These are phyloP conservation scores for Solanum neorickii DNA, from an alignment of 257 asterid species.

Conservation along the genomic window DNA sequence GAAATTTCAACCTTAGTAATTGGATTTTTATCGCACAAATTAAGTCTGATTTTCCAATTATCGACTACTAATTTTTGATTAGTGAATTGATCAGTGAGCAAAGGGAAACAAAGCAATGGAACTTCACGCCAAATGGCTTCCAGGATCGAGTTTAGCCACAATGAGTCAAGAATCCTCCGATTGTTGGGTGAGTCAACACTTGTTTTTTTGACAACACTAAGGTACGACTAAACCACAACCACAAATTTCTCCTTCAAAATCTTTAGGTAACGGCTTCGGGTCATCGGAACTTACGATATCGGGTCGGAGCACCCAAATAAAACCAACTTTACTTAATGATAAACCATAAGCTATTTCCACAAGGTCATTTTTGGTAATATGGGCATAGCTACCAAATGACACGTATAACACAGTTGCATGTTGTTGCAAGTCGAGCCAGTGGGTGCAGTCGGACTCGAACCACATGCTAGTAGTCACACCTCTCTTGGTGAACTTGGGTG, in stretches of 20 bases:
- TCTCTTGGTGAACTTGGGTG: conserved; percentile 10
- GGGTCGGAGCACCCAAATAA: conserved; percentile 33
- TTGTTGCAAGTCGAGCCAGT: conserved; percentile 23
- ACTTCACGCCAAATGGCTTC: conserved; percentile 33
- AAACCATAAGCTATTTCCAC: conserved; percentile 30
- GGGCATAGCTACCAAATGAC: conserved; percentile 43
- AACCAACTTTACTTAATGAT: conserved; percentile 13
- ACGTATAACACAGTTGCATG: conserved; percentile 28
- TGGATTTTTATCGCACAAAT: conserved; percentile 16
- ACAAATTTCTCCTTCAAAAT: not conserved
- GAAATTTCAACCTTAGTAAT: conserved; percentile 12
- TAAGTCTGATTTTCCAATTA: conserved; percentile 37
- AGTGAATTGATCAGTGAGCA: conserved; percentile 39
- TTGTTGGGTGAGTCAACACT: conserved; percentile 17
- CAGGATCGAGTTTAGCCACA: conserved; percentile 37
- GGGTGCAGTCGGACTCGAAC: conserved; percentile 32
- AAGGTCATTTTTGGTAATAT: conserved; percentile 13
- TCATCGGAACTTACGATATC: conserved; percentile 29
- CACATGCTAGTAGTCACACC: conserved; percentile 30
- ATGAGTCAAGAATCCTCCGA: conserved; percentile 33
- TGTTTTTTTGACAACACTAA: conserved; percentile 32
- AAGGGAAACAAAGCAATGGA: conserved; percentile 35
- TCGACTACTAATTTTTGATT: conserved; percentile 29
- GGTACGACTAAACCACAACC: conserved; percentile 18
- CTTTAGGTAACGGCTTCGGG: conserved; percentile 14